Evolutionary conservation across 331 rosid species (phyloP).

Genomic region (Prunus yedoensis): DNA sequence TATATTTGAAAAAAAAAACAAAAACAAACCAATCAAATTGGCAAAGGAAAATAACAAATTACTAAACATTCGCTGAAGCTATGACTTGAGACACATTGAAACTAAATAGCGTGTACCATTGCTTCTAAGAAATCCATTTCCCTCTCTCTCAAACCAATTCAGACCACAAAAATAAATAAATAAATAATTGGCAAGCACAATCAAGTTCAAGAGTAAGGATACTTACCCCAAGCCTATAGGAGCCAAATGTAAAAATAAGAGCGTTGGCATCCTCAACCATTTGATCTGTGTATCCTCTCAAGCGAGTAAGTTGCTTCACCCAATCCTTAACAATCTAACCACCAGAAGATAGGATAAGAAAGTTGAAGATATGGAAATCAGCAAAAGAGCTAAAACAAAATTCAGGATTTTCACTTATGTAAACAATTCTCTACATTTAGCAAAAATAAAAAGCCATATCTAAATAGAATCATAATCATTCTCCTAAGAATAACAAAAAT

Average conservation of each 20-base stretch:
- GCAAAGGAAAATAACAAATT: background rate
- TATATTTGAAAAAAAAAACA: background rate
- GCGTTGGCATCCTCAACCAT: conserved; percentile 56
- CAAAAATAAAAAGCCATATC: too few relatives aligned
- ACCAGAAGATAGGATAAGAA: background rate
- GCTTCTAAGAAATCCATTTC: background rate
- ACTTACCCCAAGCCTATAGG: conserved; percentile 53
- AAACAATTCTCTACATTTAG: background rate
- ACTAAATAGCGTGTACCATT: background rate
- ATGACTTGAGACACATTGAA: background rate
- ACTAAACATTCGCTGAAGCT: background rate
- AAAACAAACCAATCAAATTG: background rate
- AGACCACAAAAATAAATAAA: background rate
- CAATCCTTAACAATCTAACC: conserved; percentile 39
- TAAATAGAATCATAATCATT: too few relatives aligned
- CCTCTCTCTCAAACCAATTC: background rate
- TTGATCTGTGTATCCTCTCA: conserved; percentile 42
- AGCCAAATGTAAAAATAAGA: conserved; percentile 48
- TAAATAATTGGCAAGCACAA: background rate
- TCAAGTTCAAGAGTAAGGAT: background rate
- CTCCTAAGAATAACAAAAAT: too few relatives aligned
- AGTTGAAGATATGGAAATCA: background rate
- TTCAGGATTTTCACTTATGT: background rate
- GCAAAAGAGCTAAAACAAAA: background rate
- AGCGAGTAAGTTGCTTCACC: conserved; percentile 39